Base-by-base conservation (phyloP, 176 grass and related monocot species). In the Hsuehochloa calcarea region DNA sequence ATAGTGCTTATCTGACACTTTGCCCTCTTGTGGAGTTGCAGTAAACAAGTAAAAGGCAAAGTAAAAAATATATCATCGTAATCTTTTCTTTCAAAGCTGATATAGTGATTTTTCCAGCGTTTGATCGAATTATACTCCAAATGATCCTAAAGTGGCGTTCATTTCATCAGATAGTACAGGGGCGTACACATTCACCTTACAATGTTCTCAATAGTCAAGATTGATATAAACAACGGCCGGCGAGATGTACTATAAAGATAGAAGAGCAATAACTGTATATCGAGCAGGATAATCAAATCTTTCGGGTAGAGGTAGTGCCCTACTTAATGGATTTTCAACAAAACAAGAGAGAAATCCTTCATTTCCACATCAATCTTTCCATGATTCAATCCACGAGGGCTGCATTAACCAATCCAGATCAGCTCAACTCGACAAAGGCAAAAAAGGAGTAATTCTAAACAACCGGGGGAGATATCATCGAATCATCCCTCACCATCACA, bases 401-500 rank as follows among this genome's bases (percentile, higher is more conserved):
- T 82, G 45, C 83, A 90, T 82, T 89, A 37, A 49, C 77, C 49
- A 85, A 62, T 89, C 38, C 83, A 77, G 55, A 75, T 61, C 68
- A 73, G 58, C 67, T 63, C 54, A 50, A 12, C 29, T 39, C 85
- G 66, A 29, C 8, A 37, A 27, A 44, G 43, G 82, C 82, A 86
- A 45, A 82, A 82, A 74, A 44, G 74, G 66, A 31, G 65, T 44
- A 51, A 69, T 60, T 34, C 61, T 67, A 85, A 37, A 37, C 19
- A 44, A 63, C 26, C 75, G 85, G 89, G 89, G 89, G 89, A 91
- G 89, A 91, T 87, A 87, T 69, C 22, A 80, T 80, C 51, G 69
- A 84, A 63, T 87, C 89, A 91, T 91, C 89, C 85, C 89, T 80
- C 89, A 70, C 89, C 89, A 74, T 34, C 68, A 74, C 75, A 75